These are phyloP conservation scores for Botryotinia narcissicola DNA, from an alignment of 2,329 filamentous ascomycete genomes.

Conservation along the genomic window DNA sequence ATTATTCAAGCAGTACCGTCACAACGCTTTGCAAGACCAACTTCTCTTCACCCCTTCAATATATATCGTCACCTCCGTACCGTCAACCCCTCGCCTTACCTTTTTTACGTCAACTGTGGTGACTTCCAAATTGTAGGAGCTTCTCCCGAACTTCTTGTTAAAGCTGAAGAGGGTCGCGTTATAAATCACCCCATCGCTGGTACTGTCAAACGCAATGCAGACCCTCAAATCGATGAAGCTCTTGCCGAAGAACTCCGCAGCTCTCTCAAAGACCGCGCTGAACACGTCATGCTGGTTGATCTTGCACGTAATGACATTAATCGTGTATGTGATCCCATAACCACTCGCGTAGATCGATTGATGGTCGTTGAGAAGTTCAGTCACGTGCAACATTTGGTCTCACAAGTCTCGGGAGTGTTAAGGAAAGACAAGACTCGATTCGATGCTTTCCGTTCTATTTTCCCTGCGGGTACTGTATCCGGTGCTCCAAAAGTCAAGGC, in stretches of 20 bases:
- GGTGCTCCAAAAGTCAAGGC: slow-evolving; percentile 94
- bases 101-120: slow-evolving; percentile 91
- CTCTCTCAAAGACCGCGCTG: slow-evolving; percentile 86
- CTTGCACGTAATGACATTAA: slow-evolving; percentile 96
- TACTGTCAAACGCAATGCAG: slow-evolving; percentile 83
- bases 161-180: slow-evolving; percentile 80
- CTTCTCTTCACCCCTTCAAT: slow-evolving; percentile 92
- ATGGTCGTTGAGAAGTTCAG: slow-evolving; percentile 96
- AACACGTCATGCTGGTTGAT: slow-evolving; percentile 98
- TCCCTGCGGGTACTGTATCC: slow-evolving; percentile 92
- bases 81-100: slow-evolving; percentile 96
- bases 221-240: slow-evolving; percentile 73
- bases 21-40: slow-evolving; percentile 87
- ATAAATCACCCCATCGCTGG: slow-evolving; percentile 97
- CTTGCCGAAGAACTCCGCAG: slow-evolving; percentile 74
- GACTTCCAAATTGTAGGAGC: slow-evolving; percentile 95
- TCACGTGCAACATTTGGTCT: slow-evolving; percentile 95
- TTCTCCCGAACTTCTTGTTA: slow-evolving; percentile 91
- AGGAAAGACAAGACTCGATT: slow-evolving; percentile 82
- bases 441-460: slow-evolving; percentile 94
- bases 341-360: slow-evolving; percentile 85
- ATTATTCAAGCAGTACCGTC: slow-evolving; percentile 98
- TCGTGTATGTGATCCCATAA: slow-evolving; percentile 85
- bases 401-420: slow-evolving; percentile 89
- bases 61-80: slow-evolving; percentile 94